Evolutionary conservation across 2,329 filamentous ascomycete genomes (phyloP), one percentile per base, ranked within the genome.

Genomic region (Fusarium sp.): DNA sequence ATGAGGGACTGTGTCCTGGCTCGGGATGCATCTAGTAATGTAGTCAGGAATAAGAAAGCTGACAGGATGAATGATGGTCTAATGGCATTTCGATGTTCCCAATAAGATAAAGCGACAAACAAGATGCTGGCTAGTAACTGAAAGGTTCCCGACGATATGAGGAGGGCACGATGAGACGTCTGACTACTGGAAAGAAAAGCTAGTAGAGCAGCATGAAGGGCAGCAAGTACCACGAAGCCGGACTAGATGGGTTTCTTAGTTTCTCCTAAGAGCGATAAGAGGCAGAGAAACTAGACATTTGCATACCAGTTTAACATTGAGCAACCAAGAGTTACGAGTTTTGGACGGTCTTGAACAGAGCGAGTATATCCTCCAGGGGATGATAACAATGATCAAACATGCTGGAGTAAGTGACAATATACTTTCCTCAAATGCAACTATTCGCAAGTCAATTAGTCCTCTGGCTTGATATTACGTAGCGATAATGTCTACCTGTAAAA

Each of bases 371-470:
- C 50, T 45, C 17, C 22, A 46, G 2, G 33, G 40, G 6, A 38
- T 13, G 4, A 46, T 28, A 3, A 19, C 17, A 13, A 46, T 45
- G 6, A 39, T 31, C 5, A 55, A 8, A 9, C 51, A 45, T 38
- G 42, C 14, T 45, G 42, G 42, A n/a, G 13, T 22, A 4, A 55
- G 17, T 8, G 42, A 55, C 6, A 55, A n/a, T 15, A 55, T 38
- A 9, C 33, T 38, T 44, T 55, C 51, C 11, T 55, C 51, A 38
- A 55, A 55, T 3, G 51, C 31, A n/a, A 55, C 51, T 55, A 46
- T 31, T 8, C 42, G n/a, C 40, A 44, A 39, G 42, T 55, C 21
- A 46, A 33, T 52, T 10, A 21, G 31, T 24, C 8, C 21, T 34
- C 14, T 24, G 7, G 13, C n/a, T 33, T n/a, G 38, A 17, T 17